Percentiles rank a stretch among this genome's conserved stretches.
These are phyloP conservation scores for Puccinellia tenuiflora DNA, from an alignment of 176 grass and related monocot species.

Conservation along the genomic window DNA sequence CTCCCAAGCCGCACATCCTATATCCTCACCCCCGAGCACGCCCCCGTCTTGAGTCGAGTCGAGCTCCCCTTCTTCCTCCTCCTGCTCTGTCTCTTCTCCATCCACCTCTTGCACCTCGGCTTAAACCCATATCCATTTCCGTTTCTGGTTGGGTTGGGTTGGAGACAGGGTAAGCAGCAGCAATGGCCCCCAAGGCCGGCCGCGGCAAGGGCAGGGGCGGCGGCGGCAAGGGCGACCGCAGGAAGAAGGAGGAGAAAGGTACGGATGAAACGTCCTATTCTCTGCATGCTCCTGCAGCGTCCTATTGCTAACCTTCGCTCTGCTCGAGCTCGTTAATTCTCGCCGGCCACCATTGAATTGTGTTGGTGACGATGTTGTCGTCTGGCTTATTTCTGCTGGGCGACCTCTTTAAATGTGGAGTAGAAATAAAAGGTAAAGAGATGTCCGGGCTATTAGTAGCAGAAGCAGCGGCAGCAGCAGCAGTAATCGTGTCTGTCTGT, in stretches of 20 bases:
- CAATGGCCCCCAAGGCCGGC: slow-evolving; percentile 92
- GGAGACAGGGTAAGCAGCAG: not conserved
- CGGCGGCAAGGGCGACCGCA: slow-evolving; percentile 74
- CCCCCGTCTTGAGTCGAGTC: not conserved
- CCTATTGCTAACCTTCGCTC: not conserved
- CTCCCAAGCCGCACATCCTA: slow-evolving; percentile 53
- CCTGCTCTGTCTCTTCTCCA: not conserved
- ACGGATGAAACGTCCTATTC: not conserved
- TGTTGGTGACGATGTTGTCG: not conserved
- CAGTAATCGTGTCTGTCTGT: not conserved
- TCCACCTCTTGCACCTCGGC: not conserved
- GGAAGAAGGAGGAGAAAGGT: slow-evolving; percentile 99
- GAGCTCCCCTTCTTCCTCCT: not conserved
- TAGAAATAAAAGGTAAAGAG: not conserved
- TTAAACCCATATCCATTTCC: not conserved
- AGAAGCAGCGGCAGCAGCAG: too few relatives aligned
- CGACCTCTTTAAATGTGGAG: too few relatives aligned
- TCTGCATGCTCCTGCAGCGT: not conserved
- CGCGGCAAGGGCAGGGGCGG: slow-evolving; percentile 64
- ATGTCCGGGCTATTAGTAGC: too few relatives aligned
- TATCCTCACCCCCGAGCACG: slow-evolving; percentile 24
- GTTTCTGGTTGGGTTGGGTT: too few relatives aligned
- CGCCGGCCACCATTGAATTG: not conserved
- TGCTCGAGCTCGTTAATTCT: not conserved
- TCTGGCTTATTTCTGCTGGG: not conserved